These are phyloP conservation scores for Trichoderma endophyticum DNA, from an alignment of 2,329 filamentous ascomycete genomes.

Conservation along the genomic window DNA sequence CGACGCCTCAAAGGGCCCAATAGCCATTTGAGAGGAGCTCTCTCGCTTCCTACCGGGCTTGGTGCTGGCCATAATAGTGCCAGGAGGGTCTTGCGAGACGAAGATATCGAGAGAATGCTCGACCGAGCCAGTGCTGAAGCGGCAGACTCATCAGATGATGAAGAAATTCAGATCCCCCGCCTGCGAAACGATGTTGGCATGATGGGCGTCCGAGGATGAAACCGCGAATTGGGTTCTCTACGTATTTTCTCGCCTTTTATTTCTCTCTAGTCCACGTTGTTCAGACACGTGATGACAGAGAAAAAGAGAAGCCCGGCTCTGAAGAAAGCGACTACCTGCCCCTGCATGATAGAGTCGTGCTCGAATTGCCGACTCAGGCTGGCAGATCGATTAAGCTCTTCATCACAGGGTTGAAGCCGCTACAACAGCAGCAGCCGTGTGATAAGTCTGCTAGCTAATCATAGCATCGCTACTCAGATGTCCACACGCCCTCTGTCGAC, in stretches of 20 bases:
- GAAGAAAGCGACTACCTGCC: not conserved
- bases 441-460: not conserved
- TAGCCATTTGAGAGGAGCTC: constrained; percentile 36
- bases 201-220: constrained; percentile 27
- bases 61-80: constrained; percentile 38
- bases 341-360: not conserved
- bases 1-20: constrained; percentile 42
- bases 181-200: constrained; percentile 30
- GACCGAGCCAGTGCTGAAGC: constrained; percentile 49
- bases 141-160: constrained; percentile 56
- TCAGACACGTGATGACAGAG: not conserved
- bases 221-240: too few species aligned
- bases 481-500: not conserved
- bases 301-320: not conserved
- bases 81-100: constrained; percentile 45
- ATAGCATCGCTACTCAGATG: not conserved
- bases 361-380: not conserved
- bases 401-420: not conserved
- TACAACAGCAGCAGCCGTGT: not conserved
- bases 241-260: not conserved
- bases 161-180: constrained; percentile 51
- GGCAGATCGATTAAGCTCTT: not conserved
- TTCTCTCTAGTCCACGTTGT: not conserved
- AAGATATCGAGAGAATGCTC: constrained; percentile 58
- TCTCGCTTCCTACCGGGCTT: constrained; percentile 51